Evolutionary conservation across 208 protist species (phyloP).

Genomic region (Leishmania tarentolae): DNA sequence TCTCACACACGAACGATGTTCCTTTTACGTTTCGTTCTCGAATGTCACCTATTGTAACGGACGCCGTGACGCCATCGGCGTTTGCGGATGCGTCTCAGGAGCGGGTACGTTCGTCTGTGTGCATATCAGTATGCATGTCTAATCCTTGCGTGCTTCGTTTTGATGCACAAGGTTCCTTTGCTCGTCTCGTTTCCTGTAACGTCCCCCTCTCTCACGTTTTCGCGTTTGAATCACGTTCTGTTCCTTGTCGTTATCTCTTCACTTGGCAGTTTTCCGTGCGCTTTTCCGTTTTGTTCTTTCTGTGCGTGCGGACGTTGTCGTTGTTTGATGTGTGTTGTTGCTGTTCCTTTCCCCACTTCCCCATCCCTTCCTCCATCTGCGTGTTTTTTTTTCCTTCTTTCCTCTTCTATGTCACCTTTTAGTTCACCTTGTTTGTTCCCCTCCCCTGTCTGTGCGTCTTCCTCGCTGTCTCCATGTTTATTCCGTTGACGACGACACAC

Average conservation of each 20-base stretch:
- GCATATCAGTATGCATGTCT: constrained; percentile 2
- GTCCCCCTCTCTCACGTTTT: neutral
- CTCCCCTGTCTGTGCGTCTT: neutral
- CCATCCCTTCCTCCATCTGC: constrained; percentile 5
- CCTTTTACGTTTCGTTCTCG: neutral
- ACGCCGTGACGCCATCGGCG: neutral
- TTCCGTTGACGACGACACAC: neutral
- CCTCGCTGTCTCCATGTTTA: neutral
- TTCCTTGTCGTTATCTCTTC: neutral
- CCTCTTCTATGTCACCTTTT: neutral
- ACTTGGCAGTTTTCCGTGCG: neutral
- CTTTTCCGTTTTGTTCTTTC: neutral
- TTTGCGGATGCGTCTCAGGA: neutral
- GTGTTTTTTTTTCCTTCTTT: constrained; percentile 14
- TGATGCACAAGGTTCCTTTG: neutral
- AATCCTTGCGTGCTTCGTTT: neutral
- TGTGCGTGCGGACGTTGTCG: no score
- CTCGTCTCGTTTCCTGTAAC: neutral
- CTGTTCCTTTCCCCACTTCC: neutral
- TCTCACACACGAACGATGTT: neutral
- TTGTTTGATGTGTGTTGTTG: neutral
- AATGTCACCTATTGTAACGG: neutral
- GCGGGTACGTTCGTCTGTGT: neutral
- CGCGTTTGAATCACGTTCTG: neutral
- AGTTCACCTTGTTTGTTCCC: neutral